Percentiles rank a stretch among this genome's conserved stretches.
These are phyloP conservation scores for Penicillium manginii DNA, from an alignment of 495 filamentous ascomycete genomes.

Conservation along the genomic window DNA sequence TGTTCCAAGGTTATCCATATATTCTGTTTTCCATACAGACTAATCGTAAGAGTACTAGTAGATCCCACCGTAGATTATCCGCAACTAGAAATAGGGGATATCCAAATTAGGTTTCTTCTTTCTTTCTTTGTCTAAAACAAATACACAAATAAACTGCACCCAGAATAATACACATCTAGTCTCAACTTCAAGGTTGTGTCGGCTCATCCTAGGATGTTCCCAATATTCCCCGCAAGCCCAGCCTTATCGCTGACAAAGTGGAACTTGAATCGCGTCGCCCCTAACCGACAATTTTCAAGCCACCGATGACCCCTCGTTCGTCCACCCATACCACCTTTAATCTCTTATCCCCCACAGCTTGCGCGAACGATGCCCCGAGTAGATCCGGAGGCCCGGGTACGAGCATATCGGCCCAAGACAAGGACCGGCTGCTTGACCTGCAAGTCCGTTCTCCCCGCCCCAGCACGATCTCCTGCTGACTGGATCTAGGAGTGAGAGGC, in stretches of 20 bases:
- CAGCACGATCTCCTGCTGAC: not conserved
- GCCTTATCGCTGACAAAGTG: slow-evolving; percentile 1
- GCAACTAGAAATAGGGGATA: too few species aligned
- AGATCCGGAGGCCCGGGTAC: slow-evolving; percentile 3
- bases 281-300: not conserved
- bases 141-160: too few species aligned
- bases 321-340: not conserved
- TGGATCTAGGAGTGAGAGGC: slow-evolving; percentile 7
- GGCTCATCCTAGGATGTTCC: too few species aligned
- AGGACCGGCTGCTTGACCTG: slow-evolving; percentile 13
- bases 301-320: not conserved
- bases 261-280: not conserved
- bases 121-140: too few species aligned
- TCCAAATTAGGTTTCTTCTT: too few species aligned
- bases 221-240: not conserved
- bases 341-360: not conserved
- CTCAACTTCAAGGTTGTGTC: too few species aligned
- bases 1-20: too few species aligned
- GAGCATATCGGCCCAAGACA: slow-evolving; percentile 10
- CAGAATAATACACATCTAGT: too few species aligned
- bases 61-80: too few species aligned
- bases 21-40: too few species aligned
- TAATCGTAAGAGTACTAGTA: too few species aligned
- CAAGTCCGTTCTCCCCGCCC: slow-evolving; percentile 7
- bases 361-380: slow-evolving; percentile 5